Base-by-base conservation (phyloP, 116 monocot genomes). In the Phalaenopsis hybrid region DNA sequence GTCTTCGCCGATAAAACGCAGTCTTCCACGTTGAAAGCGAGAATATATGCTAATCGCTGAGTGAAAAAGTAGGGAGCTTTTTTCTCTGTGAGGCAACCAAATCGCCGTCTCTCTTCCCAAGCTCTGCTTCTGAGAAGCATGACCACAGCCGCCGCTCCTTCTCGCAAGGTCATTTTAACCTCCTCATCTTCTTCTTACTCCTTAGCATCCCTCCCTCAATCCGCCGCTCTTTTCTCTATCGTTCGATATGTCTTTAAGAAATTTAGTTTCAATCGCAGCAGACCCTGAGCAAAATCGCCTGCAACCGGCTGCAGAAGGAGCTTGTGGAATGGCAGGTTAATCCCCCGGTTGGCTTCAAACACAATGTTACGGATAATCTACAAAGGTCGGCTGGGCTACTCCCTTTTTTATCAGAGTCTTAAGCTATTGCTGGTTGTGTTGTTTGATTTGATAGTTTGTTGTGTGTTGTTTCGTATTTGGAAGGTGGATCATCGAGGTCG, bases 401-500 rank as follows among this genome's bases (percentile, higher is more conserved):
- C 16, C 13, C 13, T 28, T 44, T 28, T 28, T 78, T 43, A 73
- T 73, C 41, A 33, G 73, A 15, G 33, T 34, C 7, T 55, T 41
- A 37, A 12, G 9, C 37, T 43, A 5, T 37, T 43, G 12, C 5
- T 55, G 41, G 41, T 4, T 17, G 6, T 20, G 45, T 8, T 18
- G 6, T 75, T n/a, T 75, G 17, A 46, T 44, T 75, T 46, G n/a
- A 75, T 2, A 17, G 13, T 75, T 75, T 11, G 8, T 48, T 13
- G 13, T 16, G 18, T 51, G 17, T 50, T 5, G 49, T 77, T 77
- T 17, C 21, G 37, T 31, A n/a, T 75, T 75, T 46, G 75, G 25
- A 85, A 95, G 95, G 89, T 95, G 95, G 95, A 65, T 91, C 16
- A 92, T 95, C 67, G 95, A 92, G 45, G 89, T 95, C 70, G 77